Percentiles rank a stretch among this genome's conserved stretches.
Conservation (phyloP, 441 rosid genomes). For the Populus tomentosa region DNA sequence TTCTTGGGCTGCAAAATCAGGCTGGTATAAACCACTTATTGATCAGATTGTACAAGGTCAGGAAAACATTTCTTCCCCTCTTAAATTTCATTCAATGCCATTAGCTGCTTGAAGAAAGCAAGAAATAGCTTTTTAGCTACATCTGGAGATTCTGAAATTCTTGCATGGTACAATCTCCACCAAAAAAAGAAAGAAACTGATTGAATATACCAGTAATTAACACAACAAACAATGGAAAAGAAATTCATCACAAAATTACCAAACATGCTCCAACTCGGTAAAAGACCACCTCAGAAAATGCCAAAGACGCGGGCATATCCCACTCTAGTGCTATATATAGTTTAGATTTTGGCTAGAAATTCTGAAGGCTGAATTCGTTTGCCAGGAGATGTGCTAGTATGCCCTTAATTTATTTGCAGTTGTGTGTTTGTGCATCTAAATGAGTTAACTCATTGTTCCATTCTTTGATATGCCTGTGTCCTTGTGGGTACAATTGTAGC, state of each 20-base stretch:
- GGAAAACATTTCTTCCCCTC: conserved; percentile 7
- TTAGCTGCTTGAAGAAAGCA: not conserved
- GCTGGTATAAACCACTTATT: conserved; percentile 62
- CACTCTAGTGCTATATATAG: not conserved
- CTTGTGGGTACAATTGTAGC: not conserved
- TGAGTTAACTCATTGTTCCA: not conserved
- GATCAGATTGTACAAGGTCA: conserved; percentile 52
- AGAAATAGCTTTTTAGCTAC: not conserved
- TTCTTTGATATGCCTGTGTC: not conserved
- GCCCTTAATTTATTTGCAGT: not conserved
- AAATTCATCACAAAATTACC: not conserved
- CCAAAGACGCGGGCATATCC: not conserved
- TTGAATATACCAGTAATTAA: not conserved
- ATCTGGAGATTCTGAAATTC: not conserved
- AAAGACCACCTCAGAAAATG: not conserved
- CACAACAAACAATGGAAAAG: not conserved
- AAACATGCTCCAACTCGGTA: not conserved
- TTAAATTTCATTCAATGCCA: not conserved
- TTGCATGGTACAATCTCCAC: not conserved
- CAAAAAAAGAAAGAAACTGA: no score
- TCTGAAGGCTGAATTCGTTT: not conserved
- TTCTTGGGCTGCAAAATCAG: conserved; percentile 47
- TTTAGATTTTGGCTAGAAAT: not conserved
- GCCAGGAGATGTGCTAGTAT: not conserved
- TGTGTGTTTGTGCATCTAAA: not conserved